Conservation (phyloP, 306 rosid species). For the Vachellia collinsii region DNA sequence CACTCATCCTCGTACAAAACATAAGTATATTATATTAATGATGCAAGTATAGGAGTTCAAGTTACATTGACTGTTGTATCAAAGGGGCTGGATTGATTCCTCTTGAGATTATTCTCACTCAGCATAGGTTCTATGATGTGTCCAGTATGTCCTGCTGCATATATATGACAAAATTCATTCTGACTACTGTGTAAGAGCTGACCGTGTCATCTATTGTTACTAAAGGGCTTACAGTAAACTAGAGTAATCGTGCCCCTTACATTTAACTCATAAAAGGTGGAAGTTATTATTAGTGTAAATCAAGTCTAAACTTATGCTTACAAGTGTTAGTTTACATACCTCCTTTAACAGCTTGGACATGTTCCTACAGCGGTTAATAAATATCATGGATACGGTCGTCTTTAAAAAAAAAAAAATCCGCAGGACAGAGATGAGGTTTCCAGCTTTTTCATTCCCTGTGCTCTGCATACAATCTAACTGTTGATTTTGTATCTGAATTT, state of each 20-base stretch:
- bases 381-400: not conserved
- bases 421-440: not conserved
- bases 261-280: not conserved
- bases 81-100: not conserved
- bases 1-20: not conserved
- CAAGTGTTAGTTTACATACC: not conserved
- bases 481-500: not conserved
- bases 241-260: not conserved
- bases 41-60: not conserved
- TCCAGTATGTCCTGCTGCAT: not conserved
- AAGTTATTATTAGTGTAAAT: not conserved
- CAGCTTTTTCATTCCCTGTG: not conserved
- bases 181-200: not conserved
- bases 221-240: not conserved
- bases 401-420: not conserved
- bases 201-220: not conserved
- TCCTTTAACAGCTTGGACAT: not conserved
- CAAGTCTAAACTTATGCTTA: not conserved
- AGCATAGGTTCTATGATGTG: not conserved
- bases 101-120: not conserved
- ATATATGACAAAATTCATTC: not conserved
- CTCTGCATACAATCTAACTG: not conserved
- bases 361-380: not conserved
- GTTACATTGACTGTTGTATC: conserved; percentile 5
- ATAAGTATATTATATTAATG: not conserved